These are phyloP conservation scores for Gossypium gossypioides DNA, from an alignment of 441 rosid genomes.

Conservation along the genomic window DNA sequence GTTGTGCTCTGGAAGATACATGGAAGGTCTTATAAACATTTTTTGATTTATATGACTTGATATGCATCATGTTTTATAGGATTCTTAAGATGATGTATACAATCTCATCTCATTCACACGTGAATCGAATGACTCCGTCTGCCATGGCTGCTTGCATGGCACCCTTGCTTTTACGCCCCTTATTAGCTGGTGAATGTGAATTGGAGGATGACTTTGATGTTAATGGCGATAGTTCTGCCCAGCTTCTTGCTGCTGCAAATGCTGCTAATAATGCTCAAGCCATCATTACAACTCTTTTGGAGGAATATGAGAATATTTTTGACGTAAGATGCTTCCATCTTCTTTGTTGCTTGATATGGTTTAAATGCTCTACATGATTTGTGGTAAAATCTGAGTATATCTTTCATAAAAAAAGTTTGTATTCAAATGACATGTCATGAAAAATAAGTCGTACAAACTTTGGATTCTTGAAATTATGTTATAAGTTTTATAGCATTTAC, in stretches of 20 bases:
- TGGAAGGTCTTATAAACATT: slow-evolving; percentile 7
- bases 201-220: slow-evolving; percentile 79
- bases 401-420: background rate
- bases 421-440: background rate
- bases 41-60: slow-evolving; percentile 11
- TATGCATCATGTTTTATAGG: slow-evolving; percentile 37
- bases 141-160: slow-evolving; percentile 99
- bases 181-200: slow-evolving; percentile 95
- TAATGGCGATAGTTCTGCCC: slow-evolving; percentile 84
- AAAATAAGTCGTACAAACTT: background rate
- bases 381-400: background rate
- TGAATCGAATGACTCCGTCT: slow-evolving; percentile 89
- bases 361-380: slow-evolving; percentile 12
- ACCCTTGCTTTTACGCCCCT: slow-evolving; percentile 87
- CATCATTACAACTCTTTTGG: slow-evolving; percentile 71
- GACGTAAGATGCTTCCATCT: slow-evolving; percentile 53
- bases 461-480: background rate
- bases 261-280: slow-evolving; percentile 98
- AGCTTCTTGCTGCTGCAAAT: slow-evolving; percentile 99
- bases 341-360: slow-evolving; percentile 5
- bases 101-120: slow-evolving; percentile 69
- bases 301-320: slow-evolving; percentile 81
- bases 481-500: background rate
- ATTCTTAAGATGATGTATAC: slow-evolving; percentile 88
- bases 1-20: slow-evolving; percentile 7